Base-by-base conservation (phyloP, 768 basidiomycete species). In the Leccinum obscurum region DNA sequence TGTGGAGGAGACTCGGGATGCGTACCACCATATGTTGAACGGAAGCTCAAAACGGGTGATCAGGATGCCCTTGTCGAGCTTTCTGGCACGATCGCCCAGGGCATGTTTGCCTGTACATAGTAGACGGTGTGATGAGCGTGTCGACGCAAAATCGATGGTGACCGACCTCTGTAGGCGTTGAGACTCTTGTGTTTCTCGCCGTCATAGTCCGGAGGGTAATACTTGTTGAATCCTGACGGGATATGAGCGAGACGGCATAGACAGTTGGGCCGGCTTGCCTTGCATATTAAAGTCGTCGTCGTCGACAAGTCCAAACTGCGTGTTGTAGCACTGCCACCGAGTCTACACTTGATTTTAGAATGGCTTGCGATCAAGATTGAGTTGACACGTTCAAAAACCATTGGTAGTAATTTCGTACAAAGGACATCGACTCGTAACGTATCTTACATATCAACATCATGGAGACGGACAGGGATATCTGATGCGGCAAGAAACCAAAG, bases 11-110 rank as follows among this genome's bases (percentile, higher is more conserved):
- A n/a, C n/a, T 35, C 13, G 34, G 17, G 9, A 55, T 13, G 77
- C 87, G 39, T 78, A 94, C 93, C 93, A 95, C 93, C 92, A 95
- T 63, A 95, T 94, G 68, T 95, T 97, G 78, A 93, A 98, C 0
- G 95, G 95, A 14, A 98, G 76, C 72, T 98, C 97, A 70, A 98
- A 99, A 24, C 96, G 90, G 22, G 89, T 90, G 57, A 99, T 95
- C 50, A 99, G 81, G 64, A 98, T 95, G 0, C 97, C 97, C 74
- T 98, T 88, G 76, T 97, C 95, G 39, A 98, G 77, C 77, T 98
- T 98, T 34, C 96, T 85, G 15, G 98, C 97, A 62, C 97, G 81
- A 75, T 92, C 90, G 14, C 94, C 93, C 8, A 97, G 77, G 1
- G 95, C 95, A 81, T 98, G 95, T 75, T 96, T 97, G 57, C 95